Conservation (phyloP, 2,329 filamentous ascomycete genomes). For the Aspergillus sp. region DNA sequence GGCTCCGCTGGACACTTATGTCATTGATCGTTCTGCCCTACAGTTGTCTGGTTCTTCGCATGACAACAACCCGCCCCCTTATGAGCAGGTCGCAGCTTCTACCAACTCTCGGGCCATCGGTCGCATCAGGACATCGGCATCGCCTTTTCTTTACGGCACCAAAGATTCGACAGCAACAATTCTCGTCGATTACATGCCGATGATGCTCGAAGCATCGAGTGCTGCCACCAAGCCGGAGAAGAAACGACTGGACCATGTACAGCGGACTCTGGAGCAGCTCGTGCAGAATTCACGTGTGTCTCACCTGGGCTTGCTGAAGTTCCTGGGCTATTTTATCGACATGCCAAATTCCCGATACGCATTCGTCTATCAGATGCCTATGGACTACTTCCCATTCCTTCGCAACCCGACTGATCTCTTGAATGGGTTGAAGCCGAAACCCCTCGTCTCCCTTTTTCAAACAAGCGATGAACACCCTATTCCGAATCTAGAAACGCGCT, state of each 20-base stretch:
- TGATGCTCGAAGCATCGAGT: slow-evolving; percentile 40
- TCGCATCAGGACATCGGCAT: slow-evolving; percentile 42
- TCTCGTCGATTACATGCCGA: slow-evolving; percentile 45
- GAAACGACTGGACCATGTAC: slow-evolving; percentile 39
- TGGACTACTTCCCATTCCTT: slow-evolving; percentile 48
- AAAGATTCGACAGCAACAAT: slow-evolving; percentile 42
- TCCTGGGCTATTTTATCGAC: slow-evolving; percentile 58
- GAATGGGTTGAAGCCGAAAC: slow-evolving; percentile 41
- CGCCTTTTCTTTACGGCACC: slow-evolving; percentile 33
- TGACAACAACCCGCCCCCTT: slow-evolving; percentile 44
- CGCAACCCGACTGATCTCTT: slow-evolving; percentile 42
- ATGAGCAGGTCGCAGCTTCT: slow-evolving; percentile 45
- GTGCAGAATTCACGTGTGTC: slow-evolving; percentile 45
- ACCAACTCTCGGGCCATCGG: slow-evolving; percentile 46
- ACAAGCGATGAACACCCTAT: slow-evolving; percentile 46
- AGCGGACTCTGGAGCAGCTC: slow-evolving; percentile 42
- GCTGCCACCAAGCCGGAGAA: slow-evolving; percentile 28
- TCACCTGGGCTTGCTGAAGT: slow-evolving; percentile 45
- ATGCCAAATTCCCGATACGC: slow-evolving; percentile 60
- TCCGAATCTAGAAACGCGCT: slow-evolving; percentile 63
- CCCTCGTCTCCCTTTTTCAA: slow-evolving; percentile 46
- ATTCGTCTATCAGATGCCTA: slow-evolving; percentile 62
- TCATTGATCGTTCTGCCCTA: slow-evolving; percentile 43
- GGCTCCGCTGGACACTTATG: slow-evolving; percentile 33
- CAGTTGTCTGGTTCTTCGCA: slow-evolving; percentile 43